These are phyloP conservation scores for Moniliella sp. DNA, from an alignment of 1,284 basidiomycete genomes.

Conservation along the genomic window DNA sequence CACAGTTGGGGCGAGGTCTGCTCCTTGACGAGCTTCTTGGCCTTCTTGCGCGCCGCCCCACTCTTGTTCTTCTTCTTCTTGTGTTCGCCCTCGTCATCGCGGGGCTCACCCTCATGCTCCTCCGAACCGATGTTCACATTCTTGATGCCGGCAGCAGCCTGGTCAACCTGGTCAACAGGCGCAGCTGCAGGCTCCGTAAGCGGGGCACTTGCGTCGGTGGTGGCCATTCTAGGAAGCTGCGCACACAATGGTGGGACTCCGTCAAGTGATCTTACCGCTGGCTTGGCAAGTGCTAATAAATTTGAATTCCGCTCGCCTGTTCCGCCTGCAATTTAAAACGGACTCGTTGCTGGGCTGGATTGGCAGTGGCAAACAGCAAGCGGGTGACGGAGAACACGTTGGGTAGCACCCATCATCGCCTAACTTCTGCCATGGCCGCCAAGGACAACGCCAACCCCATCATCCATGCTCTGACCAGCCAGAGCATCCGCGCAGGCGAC, in stretches of 20 bases:
- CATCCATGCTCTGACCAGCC: conserved; percentile 19
- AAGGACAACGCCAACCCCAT: conserved; percentile 36
- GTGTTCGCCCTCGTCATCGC: conserved; percentile 33
- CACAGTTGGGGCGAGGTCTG: conserved; percentile 55
- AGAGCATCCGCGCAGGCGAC: conserved; percentile 2
- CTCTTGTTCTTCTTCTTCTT: conserved; percentile 72
- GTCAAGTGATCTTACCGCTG: neutral
- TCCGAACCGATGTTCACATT: neutral
- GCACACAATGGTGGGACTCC: neutral
- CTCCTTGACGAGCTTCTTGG: conserved; percentile 4
- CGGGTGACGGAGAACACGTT: neutral
- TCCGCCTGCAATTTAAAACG: no score
- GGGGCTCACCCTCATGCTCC: conserved; percentile 11
- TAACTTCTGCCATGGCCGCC: neutral
- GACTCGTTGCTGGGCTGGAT: neutral
- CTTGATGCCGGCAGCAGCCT: neutral
- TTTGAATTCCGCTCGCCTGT: no score
- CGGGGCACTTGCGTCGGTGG: neutral
- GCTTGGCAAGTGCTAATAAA: neutral
- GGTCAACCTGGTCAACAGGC: no score
- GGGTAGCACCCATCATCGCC: neutral
- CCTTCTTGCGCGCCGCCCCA: conserved; percentile 21
- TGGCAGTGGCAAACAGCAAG: neutral
- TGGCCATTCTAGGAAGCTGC: neutral
- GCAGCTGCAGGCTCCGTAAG: no score